These are phyloP conservation scores for Pelargonium cotyledonis DNA, from an alignment of 441 rosid species.

Conservation along the genomic window DNA sequence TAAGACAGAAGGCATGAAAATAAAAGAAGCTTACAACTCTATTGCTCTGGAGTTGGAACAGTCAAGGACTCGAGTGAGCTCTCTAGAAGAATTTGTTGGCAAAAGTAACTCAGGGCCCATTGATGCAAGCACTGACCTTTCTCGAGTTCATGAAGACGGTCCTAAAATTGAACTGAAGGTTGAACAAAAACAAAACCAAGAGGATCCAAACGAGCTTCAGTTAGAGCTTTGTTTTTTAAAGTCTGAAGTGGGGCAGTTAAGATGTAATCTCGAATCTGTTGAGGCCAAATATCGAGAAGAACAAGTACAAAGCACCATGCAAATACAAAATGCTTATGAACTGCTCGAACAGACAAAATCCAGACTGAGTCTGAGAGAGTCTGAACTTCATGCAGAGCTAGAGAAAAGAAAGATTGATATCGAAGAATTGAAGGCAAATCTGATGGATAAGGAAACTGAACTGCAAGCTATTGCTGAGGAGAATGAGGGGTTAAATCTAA, in stretches of 20 bases:
- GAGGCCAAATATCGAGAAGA: constrained; percentile 45
- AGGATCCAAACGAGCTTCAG: constrained; percentile 36
- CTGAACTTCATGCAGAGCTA: constrained; percentile 57
- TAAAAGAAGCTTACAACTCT: constrained; percentile 14
- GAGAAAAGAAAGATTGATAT: constrained; percentile 38
- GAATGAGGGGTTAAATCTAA: constrained; percentile 38
- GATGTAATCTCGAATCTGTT: constrained; percentile 47
- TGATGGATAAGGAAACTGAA: constrained; percentile 66
- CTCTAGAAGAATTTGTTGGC: constrained; percentile 15
- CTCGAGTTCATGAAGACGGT: constrained; percentile 14
- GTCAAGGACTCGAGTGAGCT: constrained; percentile 19
- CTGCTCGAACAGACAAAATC: constrained; percentile 40
- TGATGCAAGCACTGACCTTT: constrained; percentile 7
- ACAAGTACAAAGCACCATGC: constrained; percentile 27
- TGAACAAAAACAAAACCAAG: constrained; percentile 25
- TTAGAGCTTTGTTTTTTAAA: constrained; percentile 46
- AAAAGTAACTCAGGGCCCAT: constrained; percentile 15
- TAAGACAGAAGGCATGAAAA: constrained; percentile 15
- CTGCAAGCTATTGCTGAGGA: constrained; percentile 51
- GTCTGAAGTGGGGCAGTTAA: constrained; percentile 49
- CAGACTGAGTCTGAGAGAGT: constrained; percentile 42
- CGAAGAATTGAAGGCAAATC: constrained; percentile 55
- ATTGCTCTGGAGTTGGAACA: constrained; percentile 20
- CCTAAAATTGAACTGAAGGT: constrained; percentile 22
- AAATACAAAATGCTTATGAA: constrained; percentile 39